Percentiles rank a stretch among this genome's conserved stretches.
phyloP scores from a whole-genome alignment of 2,329 filamentous ascomycete species.

The Byssochlamys sp. region DNA sequence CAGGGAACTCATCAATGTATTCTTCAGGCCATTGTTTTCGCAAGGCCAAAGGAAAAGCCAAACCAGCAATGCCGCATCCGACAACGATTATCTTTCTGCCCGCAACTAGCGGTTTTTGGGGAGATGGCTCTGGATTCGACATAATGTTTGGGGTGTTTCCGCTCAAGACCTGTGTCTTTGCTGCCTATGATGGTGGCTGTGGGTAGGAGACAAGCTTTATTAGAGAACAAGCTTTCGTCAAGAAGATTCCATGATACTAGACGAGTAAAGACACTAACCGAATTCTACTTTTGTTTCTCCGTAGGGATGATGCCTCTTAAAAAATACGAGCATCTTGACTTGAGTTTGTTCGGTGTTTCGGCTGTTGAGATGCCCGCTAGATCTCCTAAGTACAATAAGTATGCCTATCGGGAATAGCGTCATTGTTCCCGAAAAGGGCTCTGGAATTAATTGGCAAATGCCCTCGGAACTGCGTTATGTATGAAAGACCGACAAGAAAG shows the following conservation, averaged over 20 bases:
- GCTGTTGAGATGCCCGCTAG: background rate
- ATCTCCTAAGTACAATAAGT: no score
- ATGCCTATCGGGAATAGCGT: background rate
- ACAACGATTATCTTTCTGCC: slow-evolving; percentile 36
- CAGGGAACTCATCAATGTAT: slow-evolving; percentile 19
- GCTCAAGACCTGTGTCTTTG: background rate
- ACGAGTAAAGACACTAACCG: background rate
- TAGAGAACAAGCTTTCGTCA: background rate
- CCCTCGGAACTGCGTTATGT: background rate
- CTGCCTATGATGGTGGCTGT: background rate
- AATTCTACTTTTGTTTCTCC: background rate
- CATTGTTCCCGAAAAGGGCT: background rate
- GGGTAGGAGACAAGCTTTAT: background rate
- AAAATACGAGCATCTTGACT: background rate
- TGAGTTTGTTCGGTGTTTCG: background rate
- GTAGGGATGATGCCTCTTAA: background rate
- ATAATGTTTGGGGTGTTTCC: background rate
- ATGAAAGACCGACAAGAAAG: background rate
- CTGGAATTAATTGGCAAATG: background rate
- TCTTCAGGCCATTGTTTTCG: slow-evolving; percentile 27
- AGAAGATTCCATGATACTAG: background rate
- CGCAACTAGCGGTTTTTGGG: background rate
- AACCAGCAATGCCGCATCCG: slow-evolving; percentile 38
- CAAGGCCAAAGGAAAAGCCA: slow-evolving; percentile 35
- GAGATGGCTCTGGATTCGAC: background rate